Evolutionary conservation across 768 basidiomycete genomes (phyloP), one percentile per base, ranked within the genome.

Genomic region (Leccinum sublutescens): DNA sequence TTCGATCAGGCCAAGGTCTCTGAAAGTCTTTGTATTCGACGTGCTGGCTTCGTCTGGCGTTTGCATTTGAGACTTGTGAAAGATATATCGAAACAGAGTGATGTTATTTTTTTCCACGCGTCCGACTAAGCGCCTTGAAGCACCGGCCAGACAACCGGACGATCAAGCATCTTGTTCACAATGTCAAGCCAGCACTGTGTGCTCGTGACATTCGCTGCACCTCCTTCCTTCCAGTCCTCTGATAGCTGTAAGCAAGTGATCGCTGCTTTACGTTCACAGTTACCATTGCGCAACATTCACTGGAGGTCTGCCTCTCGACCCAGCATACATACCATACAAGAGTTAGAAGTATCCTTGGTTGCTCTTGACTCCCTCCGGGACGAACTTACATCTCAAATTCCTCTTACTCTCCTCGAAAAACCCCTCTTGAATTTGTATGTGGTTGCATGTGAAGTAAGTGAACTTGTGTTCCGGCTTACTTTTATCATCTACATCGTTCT

Each of bases 201-300:
- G 45, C 78, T 88, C 50, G 81, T 88, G 62, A 87, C 91, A 4
- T 91, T 86, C 65, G 78, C 87, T 29, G 84, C 86, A 2, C 78
- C 87, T 7, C 80, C 80, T 19, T 71, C 82, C 34, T 86, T 88
- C 66, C 77, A 89, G 23, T 78, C 84, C 7, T 90, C 92, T 1
- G 83, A 85, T 40, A 85, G 81, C 67, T 93, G 91, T 86, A 81
- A 77, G 59, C 87, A 90, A 69, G 80, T 91, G 27, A 79, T 84
- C 60, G 73, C 77, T 17, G 83, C 88, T 3, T 75, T 94, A 34
- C 71, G 78, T n/a, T 81, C 85, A 1, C 91, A 90, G 64, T 74
- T 92, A 6, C 97, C 97, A 0, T 78, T 99, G 55, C 85, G 88
- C 53, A 95, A 89, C 74, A 82, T 98, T 27, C 93, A 98, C 73